Percentiles rank a stretch among this genome's conserved stretches.
Evolutionary conservation across 2,329 filamentous ascomycete species (phyloP).

Genomic region (Fusarium piperis): DNA sequence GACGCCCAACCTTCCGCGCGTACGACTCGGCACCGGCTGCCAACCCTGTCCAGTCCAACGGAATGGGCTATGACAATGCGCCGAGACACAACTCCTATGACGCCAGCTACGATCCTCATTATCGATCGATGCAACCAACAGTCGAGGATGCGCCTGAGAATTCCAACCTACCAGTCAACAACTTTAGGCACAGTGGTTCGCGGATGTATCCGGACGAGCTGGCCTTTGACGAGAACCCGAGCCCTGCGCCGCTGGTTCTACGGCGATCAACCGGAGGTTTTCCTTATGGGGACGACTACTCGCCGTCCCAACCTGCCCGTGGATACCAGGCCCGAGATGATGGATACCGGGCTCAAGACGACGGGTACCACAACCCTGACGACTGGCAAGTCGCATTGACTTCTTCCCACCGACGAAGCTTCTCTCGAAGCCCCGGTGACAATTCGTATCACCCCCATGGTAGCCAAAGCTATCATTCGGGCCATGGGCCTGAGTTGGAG

Average conservation of each 20-base stretch:
- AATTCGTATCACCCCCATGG: conserved; percentile 44
- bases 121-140: conserved; percentile 67
- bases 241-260: conserved; percentile 58
- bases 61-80: conserved; percentile 47
- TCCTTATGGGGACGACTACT: conserved; percentile 37
- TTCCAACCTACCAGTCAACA: conserved; percentile 44
- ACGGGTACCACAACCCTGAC: conserved; percentile 24
- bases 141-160: conserved; percentile 72
- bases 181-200: conserved; percentile 37
- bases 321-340: conserved; percentile 23
- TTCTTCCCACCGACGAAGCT: conserved; percentile 48
- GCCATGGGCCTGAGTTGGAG: conserved; percentile 50
- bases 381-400: conserved; percentile 44
- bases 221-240: conserved; percentile 52
- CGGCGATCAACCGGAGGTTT: conserved; percentile 43
- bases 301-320: conserved; percentile 33
- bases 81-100: conserved; percentile 64
- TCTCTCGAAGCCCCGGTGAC: conserved; percentile 46
- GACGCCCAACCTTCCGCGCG: conserved; percentile 62
- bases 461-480: conserved; percentile 45
- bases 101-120: conserved; percentile 54
- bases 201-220: conserved; percentile 48
- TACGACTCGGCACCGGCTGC: conserved; percentile 59
- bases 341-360: no score
- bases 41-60: conserved; percentile 41